A percentile compares a stretch with the other conserved stretches of the same genome.
These are phyloP conservation scores for Xylaria nigripes DNA, from an alignment of 495 filamentous ascomycete species.

Conservation along the genomic window DNA sequence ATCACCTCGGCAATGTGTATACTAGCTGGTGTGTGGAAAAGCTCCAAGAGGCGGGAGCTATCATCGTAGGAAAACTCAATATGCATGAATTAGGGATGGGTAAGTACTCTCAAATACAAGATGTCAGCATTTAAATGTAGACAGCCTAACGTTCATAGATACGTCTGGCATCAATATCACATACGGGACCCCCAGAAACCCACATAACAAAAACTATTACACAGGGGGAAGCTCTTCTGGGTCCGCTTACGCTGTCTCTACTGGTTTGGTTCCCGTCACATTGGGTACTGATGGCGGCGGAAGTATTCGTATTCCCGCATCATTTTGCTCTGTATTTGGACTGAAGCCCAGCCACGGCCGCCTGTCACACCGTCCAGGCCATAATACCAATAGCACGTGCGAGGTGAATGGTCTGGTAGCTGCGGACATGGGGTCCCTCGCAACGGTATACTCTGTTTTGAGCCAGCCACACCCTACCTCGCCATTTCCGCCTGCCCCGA, in stretches of 20 bases:
- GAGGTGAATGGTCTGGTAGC: constrained; percentile 68
- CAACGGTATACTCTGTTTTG: constrained; percentile 63
- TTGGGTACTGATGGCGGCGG: constrained; percentile 78
- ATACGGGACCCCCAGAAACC: constrained; percentile 71
- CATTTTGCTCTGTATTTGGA: constrained; percentile 74
- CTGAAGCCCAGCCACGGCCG: constrained; percentile 73
- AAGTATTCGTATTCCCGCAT: constrained; percentile 67
- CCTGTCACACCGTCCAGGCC: constrained; percentile 53
- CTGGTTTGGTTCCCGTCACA: constrained; percentile 71
- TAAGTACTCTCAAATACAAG: not conserved
- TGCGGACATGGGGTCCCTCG: constrained; percentile 62
- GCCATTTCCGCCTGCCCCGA: constrained; percentile 31
- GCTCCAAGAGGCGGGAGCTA: constrained; percentile 63
- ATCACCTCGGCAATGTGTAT: constrained; percentile 29
- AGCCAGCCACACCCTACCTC: constrained; percentile 57
- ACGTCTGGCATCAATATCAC: constrained; percentile 78
- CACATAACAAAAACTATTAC: constrained; percentile 67
- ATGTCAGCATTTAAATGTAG: too few relatives aligned
- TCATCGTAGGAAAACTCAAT: constrained; percentile 69
- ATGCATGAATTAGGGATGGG: constrained; percentile 74
- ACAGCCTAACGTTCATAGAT: too few relatives aligned
- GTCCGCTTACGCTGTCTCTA: constrained; percentile 61
- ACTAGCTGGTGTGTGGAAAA: constrained; percentile 64
- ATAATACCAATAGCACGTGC: constrained; percentile 51
- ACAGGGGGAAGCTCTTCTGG: constrained; percentile 79